Evolutionary conservation across 768 basidiomycete species (phyloP), one percentile per base, ranked within the genome.

Genomic region (Hemileccinum rubropunctum): DNA sequence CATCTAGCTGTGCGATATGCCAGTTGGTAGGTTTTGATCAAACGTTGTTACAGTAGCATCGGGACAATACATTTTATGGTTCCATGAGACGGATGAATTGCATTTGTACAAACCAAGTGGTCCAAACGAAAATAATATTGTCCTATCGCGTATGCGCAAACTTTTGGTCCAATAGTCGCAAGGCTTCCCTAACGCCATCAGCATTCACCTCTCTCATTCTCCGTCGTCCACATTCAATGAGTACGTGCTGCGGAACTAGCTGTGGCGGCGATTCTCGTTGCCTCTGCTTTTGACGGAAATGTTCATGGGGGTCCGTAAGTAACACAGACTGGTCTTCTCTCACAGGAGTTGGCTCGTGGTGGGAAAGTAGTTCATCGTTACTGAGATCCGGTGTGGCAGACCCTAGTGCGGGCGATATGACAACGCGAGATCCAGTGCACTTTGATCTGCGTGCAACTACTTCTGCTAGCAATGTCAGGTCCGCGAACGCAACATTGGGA

Each of bases 401-500:
- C 8, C 75, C 79, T 3, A 71, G 75, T 14, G 77, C 76, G 10
- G 78, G 80, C 10, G 81, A 80, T 47, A 86, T 72, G 38, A 81
- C 74, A 34, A 89, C 75, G 34, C 76, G 76, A 14, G 90, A 85
- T 15, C 88, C 88, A 2, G 76, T 79, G 62, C 90, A 92, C 64
- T 80, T 84, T 37, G 90, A 84, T 45, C 86, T 77, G 47, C 90
- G 87, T 8, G 89, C 84, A 36, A 95, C 91, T 36, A 95, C 93
- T 45, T 91, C 91, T 3, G 93, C 93, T 38, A 95, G 79, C 46
- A 95, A 75, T 3, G 82, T 71, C 45, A 95, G 74, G 69, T 95
- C 90, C 13, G 89, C 81, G 63, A 93, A 93, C 27, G 84, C 80
- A 46, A 89, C 84, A 58, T 92, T 94, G 2, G 93, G 93, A 67